Base-by-base conservation (phyloP, 192 early-diverging fungal species). In the Linnemannia schmuckeri region DNA sequence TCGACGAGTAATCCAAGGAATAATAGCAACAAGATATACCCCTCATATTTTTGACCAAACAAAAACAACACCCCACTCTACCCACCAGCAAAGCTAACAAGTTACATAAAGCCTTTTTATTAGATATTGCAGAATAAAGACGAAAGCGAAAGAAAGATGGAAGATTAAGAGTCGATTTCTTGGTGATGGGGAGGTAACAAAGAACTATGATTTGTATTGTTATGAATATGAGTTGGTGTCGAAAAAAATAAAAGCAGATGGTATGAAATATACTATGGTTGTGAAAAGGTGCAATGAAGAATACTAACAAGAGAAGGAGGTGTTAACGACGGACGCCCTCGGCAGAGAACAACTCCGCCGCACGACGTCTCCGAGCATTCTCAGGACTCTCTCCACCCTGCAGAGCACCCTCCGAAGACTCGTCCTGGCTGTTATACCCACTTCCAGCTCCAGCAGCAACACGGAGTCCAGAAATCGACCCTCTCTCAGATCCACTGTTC, bases 261-360 rank as follows among this genome's bases (percentile, higher is more conserved):
- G 54, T n/a, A 63, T 63, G 61, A 33, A 13, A 66, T 33, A 3
- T n/a, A 52, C 15, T 52, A 52, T 52, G 47, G 47, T 44, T 44
- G 54, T 57, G 27, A 63, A 30, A 30, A 63, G 24, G 30, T n/a
- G 27, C 55, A 27, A 10, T 22, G n/a, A 61, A 77, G n/a, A 20
- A 15, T 5, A 22, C 12, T 30, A 33, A 52, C 30, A 30, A 30
- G 7, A 68, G 22, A 68, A 10, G 33, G 24, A 13, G 4, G 35
- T 24, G 20, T 77, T 76, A 87, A 27, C 66, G 79, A 40, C 85
- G 75, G 15, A 47, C 75, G 6, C 85, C 72, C 41, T 87, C 80
- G 52, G 85, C 75, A 55, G 85, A 76, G 13, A 87, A 87, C 38
- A 87, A 66, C 35, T 87, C 85, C 24, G 79, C 85, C 17, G 79